Evolutionary conservation across 1,284 basidiomycete species (phyloP), one percentile per base, ranked within the genome.

Genomic region (Rhizoctonia solani): DNA sequence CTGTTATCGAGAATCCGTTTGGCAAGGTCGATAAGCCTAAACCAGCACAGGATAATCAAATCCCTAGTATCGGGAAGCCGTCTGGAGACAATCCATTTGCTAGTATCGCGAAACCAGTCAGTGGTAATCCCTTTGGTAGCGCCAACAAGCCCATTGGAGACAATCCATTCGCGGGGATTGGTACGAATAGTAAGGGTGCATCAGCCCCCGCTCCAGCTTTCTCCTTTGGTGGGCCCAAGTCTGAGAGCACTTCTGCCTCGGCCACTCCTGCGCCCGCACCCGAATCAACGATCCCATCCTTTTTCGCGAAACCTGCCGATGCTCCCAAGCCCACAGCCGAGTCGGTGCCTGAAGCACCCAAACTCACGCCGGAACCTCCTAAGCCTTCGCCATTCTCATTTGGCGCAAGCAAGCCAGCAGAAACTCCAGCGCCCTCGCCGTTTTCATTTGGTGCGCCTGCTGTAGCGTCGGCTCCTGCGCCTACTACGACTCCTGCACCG

Each of bases 231-330:
- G 32, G 4, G 37, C 21, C 21, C 34, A 55, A 55, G 41, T 8
- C 50, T n/a, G 50, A 53, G 50, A 21, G 4, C 9, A 50, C 19
- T 4, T 34, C 50, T 34, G 32, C 50, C 13, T 46, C 58, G 3
- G 46, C 44, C 3, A 16, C 42, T n/a, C 9, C n/a, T 6, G 83
- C 82, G 16, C 87, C 85, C 72, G 89, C 89, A 70, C 84, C 86
- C 13, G 56, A 69, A 27, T 39, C 39, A 30, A 2, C 70, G 27
- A 16, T 44, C 32, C 32, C 32, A 34, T 76, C 74, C 34, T 49
- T 69, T 41, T 74, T 75, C 47, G 68, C 66, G 19, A 65, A 66
- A 13, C 66, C 71, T 6, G 55, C 66, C 16, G 39, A 37, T 23
- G 32, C 42, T 21, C 32, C 54, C 19, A 27, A 37, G 54, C 21